Conservation (phyloP, 2,329 filamentous ascomycete genomes). For the Claviceps sp. region DNA sequence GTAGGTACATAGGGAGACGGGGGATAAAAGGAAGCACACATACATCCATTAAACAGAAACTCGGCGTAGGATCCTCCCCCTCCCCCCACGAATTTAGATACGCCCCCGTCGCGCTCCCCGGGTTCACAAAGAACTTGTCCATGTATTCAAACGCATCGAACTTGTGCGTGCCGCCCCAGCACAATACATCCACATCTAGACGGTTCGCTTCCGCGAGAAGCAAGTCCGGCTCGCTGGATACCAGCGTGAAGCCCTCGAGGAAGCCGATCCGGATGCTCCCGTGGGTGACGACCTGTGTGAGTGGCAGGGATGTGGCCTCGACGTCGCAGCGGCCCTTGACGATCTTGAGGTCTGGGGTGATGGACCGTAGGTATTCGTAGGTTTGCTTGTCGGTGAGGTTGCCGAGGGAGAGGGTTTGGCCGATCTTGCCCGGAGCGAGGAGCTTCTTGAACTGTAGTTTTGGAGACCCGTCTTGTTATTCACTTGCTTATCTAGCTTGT, state of each 20-base stretch:
- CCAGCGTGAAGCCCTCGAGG: constrained; percentile 54
- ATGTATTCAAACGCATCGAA: constrained; percentile 63
- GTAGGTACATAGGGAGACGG: not conserved
- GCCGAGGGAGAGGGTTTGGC: constrained; percentile 66
- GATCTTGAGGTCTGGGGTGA: constrained; percentile 60
- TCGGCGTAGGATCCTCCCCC: constrained; percentile 66
- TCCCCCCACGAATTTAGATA: constrained; percentile 46
- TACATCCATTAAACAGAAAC: constrained; percentile 97
- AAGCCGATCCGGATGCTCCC: constrained; percentile 53
- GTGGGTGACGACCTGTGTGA: constrained; percentile 54
- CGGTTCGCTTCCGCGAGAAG: constrained; percentile 55
- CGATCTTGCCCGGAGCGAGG: constrained; percentile 70
- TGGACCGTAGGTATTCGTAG: constrained; percentile 66
- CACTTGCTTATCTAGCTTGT: not conserved
- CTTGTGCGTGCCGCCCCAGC: constrained; percentile 54
- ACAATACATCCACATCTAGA: constrained; percentile 55
- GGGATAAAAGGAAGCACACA: constrained; percentile 26
- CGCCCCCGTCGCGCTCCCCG: constrained; percentile 52
- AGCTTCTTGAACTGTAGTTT: constrained; percentile 64
- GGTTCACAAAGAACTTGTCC: constrained; percentile 63
- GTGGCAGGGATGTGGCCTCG: constrained; percentile 50
- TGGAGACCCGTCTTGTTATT: not conserved
- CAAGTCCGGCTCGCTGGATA: constrained; percentile 52
- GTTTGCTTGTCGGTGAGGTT: constrained; percentile 70
- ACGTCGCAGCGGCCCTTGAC: constrained; percentile 55